Percentiles rank a stretch among this genome's conserved stretches.
Evolutionary conservation across 2,329 filamentous ascomycete genomes (phyloP).

Genomic region (Ascochyta lentis): DNA sequence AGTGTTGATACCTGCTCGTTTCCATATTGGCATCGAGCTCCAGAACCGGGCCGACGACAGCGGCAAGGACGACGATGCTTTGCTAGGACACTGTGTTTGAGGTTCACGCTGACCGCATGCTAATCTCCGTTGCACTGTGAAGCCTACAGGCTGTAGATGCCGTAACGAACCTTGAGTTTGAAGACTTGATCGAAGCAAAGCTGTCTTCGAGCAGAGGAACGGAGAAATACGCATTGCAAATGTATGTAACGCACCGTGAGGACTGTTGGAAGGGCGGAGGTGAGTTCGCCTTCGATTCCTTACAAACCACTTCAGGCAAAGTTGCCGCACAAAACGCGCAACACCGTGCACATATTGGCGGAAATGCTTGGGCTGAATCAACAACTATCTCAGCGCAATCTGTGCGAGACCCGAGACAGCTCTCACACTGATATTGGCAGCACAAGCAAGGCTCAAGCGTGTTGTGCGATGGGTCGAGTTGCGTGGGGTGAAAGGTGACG

Average conservation of each 20-base stretch:
- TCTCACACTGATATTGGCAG: not conserved
- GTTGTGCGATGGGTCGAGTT: not conserved
- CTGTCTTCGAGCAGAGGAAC: not conserved
- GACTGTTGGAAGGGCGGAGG: not conserved
- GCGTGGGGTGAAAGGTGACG: not conserved
- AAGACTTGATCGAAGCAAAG: not conserved
- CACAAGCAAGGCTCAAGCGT: not conserved
- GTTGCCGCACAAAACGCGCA: conserved; percentile 1
- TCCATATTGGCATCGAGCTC: conserved; percentile 53
- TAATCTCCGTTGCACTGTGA: not conserved
- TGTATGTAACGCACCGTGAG: not conserved
- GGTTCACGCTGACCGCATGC: not conserved
- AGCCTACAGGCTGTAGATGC: not conserved
- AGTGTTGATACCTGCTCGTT: conserved; percentile 61
- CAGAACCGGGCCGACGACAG: conserved; percentile 40
- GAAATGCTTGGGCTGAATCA: too few relatives aligned
- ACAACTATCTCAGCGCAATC: not conserved
- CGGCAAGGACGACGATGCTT: not conserved
- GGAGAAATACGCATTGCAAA: not conserved
- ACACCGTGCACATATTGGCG: not conserved
- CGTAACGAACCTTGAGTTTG: not conserved
- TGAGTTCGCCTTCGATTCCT: not conserved
- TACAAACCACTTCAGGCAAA: not conserved
- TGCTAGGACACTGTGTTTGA: conserved; percentile 2
- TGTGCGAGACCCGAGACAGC: not conserved